A percentile compares a stretch with the other conserved stretches of the same genome.
These are phyloP conservation scores for Aspergillus piperis DNA, from an alignment of 2,329 filamentous ascomycete species.

Conservation along the genomic window DNA sequence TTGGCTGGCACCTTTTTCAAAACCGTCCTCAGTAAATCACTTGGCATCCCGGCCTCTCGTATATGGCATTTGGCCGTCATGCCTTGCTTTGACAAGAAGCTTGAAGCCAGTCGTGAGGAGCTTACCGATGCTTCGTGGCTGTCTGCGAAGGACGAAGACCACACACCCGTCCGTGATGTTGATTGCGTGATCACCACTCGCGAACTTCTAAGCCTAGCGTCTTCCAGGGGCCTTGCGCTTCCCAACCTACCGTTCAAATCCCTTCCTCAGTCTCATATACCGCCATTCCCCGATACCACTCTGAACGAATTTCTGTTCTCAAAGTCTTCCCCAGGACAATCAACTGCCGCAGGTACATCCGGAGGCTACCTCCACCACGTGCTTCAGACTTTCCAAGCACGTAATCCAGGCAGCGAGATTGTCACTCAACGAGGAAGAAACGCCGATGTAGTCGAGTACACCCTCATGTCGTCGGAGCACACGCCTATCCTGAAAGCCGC, in stretches of 20 bases:
- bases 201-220: constrained; percentile 86
- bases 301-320: constrained; percentile 76
- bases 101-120: constrained; percentile 92
- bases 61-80: constrained; percentile 97
- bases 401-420: constrained; percentile 71
- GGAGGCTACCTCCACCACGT: constrained; percentile 89
- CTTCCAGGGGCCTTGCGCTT: constrained; percentile 76
- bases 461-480: constrained; percentile 59
- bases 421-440: constrained; percentile 77
- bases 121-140: constrained; percentile 78
- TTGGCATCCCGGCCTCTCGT: constrained; percentile 71
- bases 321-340: constrained; percentile 42
- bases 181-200: constrained; percentile 98
- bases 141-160: constrained; percentile 35
- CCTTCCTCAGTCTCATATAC: constrained; percentile 48
- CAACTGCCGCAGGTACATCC: constrained; percentile 70
- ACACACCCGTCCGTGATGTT: constrained; percentile 71
- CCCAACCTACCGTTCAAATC: constrained; percentile 66
- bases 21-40: constrained; percentile 71
- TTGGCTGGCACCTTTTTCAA: constrained; percentile 88
- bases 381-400: constrained; percentile 70
- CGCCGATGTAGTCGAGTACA: constrained; percentile 85
- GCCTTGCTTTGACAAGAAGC: constrained; percentile 99
- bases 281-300: constrained; percentile 70
- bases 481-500: constrained; percentile 74